Evolutionary conservation across 495 filamentous ascomycete species (phyloP), one percentile per base, ranked within the genome.

Genomic region (Xylaria palmicola): DNA sequence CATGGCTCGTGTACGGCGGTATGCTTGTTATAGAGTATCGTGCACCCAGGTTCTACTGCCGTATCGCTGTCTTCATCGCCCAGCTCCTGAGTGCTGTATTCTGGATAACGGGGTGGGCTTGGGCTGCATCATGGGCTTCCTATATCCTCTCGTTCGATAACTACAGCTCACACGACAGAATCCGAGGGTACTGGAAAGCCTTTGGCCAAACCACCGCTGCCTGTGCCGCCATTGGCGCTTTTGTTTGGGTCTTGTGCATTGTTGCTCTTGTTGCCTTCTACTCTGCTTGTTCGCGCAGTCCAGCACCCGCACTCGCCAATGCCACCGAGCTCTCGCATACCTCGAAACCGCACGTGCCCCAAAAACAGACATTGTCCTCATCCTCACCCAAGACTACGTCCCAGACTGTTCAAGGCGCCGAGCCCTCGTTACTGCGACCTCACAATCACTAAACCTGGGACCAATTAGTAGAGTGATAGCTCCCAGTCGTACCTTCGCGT

Each of bases 81-180:
- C 73, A 75, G 62, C 53, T 65, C 41, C 64, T 79, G 54, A 62
- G 56, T 50, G 20, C 69, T 30, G 70, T 79, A 41, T 77, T 77
- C 60, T 79, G 77, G 77, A 67, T 78, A 6, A 47, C 59, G 0
- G 74, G 62, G n/a, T 79, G 75, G 75, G 67, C 70, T 15, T 79
- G 71, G 71, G 65, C 74, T 8, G 74, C 76, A 10, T 72, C 68
- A 50, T 43, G 58, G 20, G 75, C 75, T 4, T 53, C 64, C 15
- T 27, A 65, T 20, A 68, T 51, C 55, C 67, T 75, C 20, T 67
- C 59, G 6, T 62, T 63, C 9, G 43, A 56, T 8, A 34, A 62
- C 6, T 39, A 34, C 26, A 1, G 19, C 22, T 17, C 15, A 4
- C 32, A 27, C 12, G 48, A 37, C 34, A 20, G 17, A 3, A 24